phyloP scores from a whole-genome alignment of 1,284 basidiomycete genomes.

The Sporisorium graminicola region DNA sequence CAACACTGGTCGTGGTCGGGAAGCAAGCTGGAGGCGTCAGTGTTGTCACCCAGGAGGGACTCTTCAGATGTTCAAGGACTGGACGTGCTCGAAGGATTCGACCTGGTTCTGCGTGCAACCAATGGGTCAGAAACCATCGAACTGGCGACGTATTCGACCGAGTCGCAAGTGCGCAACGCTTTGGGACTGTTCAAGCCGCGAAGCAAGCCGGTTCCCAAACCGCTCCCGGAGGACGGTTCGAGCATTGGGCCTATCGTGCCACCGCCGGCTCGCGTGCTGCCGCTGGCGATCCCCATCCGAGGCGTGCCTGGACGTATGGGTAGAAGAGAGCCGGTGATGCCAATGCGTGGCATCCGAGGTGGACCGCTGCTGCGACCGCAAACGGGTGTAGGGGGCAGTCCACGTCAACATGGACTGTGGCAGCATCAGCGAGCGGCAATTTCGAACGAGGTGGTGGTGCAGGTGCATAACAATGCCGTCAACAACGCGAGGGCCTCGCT shows the following conservation, averaged over 20 bases:
- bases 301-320: slow-evolving; percentile 4
- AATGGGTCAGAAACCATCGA: slow-evolving; percentile 19
- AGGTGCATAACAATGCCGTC: slow-evolving; percentile 47
- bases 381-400: slow-evolving; percentile 4
- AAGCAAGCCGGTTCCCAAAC: slow-evolving; percentile 21
- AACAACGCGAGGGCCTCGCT: slow-evolving; percentile 36
- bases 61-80: not conserved
- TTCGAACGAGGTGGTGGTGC: slow-evolving; percentile 41
- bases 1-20: slow-evolving; percentile 35
- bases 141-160: slow-evolving; percentile 41
- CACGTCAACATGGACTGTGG: slow-evolving; percentile 34
- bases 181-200: slow-evolving; percentile 40
- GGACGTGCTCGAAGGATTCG: slow-evolving; percentile 20
- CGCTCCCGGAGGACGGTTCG: slow-evolving; percentile 20
- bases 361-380: slow-evolving; percentile 38
- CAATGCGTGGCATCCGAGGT: slow-evolving; percentile 43
- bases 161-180: slow-evolving; percentile 45
- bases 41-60: slow-evolving; percentile 12
- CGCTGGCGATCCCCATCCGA: slow-evolving; percentile 26
- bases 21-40: slow-evolving; percentile 33
- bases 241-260: slow-evolving; percentile 13
- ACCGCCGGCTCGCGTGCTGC: slow-evolving; percentile 30
- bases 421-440: slow-evolving; percentile 41
- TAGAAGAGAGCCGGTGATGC: slow-evolving; percentile 16
- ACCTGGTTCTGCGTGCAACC: slow-evolving; percentile 19